Conservation (phyloP, 2,329 filamentous ascomycete genomes). For the Magnaporthiopsis rhizophila region DNA sequence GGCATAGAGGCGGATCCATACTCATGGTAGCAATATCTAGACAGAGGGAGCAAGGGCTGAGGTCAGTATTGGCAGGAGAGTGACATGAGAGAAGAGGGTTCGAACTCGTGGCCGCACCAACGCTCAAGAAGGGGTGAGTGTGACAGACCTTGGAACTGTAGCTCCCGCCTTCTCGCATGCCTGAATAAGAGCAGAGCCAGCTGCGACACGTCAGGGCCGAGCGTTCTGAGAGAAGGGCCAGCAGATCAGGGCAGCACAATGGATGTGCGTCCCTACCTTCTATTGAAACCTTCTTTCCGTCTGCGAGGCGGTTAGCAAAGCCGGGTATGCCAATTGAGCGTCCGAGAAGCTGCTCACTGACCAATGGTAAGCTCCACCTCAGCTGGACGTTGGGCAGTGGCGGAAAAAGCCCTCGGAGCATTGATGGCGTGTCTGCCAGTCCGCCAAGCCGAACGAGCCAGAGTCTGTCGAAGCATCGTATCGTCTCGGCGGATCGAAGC, state of each 20-base stretch:
- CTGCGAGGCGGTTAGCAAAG: constrained; percentile 38
- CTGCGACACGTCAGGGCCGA: constrained; percentile 38
- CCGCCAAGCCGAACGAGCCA: constrained; percentile 62
- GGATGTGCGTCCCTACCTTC: constrained; percentile 57
- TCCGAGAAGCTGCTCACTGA: constrained; percentile 33
- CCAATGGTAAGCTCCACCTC: constrained; percentile 97
- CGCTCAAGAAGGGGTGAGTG: not conserved
- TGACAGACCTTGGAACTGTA: constrained; percentile 70
- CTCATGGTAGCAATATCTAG: constrained; percentile 98
- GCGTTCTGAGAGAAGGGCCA: constrained; percentile 5
- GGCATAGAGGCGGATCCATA: constrained; percentile 31
- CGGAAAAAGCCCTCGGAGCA: constrained; percentile 73
- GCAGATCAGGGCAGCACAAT: not conserved
- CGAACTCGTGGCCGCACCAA: not conserved
- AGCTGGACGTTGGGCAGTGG: constrained; percentile 67
- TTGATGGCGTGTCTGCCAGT: constrained; percentile 48
- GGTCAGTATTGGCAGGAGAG: constrained; percentile 22
- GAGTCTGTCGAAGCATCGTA: constrained; percentile 61
- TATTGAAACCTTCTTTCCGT: constrained; percentile 97
- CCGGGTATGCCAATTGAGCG: not conserved
- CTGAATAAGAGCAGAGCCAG: constrained; percentile 94
- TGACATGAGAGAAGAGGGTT: not conserved
- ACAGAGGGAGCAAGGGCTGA: constrained; percentile 23
- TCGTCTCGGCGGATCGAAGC: constrained; percentile 45
- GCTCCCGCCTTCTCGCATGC: constrained; percentile 96